Evolutionary conservation across 2,329 filamentous ascomycete species (phyloP), one percentile per base, ranked within the genome.

Genomic region (Fusarium beomiforme): DNA sequence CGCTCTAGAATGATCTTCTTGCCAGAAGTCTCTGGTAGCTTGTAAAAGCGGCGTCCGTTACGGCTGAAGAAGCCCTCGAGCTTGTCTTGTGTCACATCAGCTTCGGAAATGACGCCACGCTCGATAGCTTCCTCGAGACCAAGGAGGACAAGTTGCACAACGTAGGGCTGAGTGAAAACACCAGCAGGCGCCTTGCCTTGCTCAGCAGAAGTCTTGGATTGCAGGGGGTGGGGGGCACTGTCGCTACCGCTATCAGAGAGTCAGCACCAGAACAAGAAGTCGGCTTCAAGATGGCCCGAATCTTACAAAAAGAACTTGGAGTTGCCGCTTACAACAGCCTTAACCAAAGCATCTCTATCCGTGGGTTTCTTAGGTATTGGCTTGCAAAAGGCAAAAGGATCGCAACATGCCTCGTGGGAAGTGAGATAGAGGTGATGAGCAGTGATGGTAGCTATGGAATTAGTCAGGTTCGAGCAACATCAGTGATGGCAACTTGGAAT

Each of bases 391-490:
- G 81, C 81, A 56, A 83, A 80, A 31, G 77, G 76, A 23, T 90
- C 89, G 84, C 91, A 92, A 62, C 82, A 82, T 65, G 82, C 84
- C 75, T 94, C 90, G 75, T 96, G 92, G 19, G 93, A 90, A 16
- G 92, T 93, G 34, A 98, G 86, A 73, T 89, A 94, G 24, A 97
- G 85, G 77, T 97, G 94, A 78, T 97, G 94, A 4, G 93, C 93
- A 0, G 94, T 97, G 72, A 97, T 94, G 13, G 93, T 95, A 7
- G 87, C 91, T 80, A 67, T 44, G 24, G n/a, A 33, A 24, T n/a
- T 6, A 5, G 54, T 71, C 39, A 69, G 41, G 49, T 6, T 23
- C 21, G 36, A 59, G n/a, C 10, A 11, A 26, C 39, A 31, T 41
- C 23, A n/a, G 21, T 24, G n/a, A 34, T 16, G 4, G 23, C 12